These are phyloP conservation scores for Curvularia spicifera DNA, from an alignment of 2,329 filamentous ascomycete species.

Conservation along the genomic window DNA sequence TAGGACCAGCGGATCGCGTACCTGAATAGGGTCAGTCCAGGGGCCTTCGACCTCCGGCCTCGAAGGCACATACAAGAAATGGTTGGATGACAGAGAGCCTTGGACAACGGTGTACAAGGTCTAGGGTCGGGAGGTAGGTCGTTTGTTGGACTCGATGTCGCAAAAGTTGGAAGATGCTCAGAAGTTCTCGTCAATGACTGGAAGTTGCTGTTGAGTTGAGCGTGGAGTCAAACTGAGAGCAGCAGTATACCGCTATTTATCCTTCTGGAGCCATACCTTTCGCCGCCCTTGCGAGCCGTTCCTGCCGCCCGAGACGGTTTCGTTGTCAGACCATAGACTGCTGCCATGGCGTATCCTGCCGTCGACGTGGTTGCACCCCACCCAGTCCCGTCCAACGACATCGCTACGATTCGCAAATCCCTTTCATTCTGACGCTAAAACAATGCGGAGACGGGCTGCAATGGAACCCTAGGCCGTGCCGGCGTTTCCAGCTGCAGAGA, in stretches of 20 bases:
- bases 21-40: conserved; percentile 39
- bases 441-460: conserved; percentile 51
- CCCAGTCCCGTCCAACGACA: conserved; percentile 52
- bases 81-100: conserved; percentile 42
- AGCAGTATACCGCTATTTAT: conserved; percentile 50
- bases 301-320: conserved; percentile 38
- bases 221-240: conserved; percentile 34
- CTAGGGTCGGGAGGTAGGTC: conserved; percentile 27
- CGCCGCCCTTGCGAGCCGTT: conserved; percentile 32
- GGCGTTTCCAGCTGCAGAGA: conserved; percentile 52
- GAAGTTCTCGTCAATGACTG: conserved; percentile 36
- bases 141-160: conserved; percentile 35
- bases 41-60: conserved; percentile 33
- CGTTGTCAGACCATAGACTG: conserved; percentile 46
- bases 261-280: conserved; percentile 37
- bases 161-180: conserved; percentile 40
- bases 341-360: conserved; percentile 48
- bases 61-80: conserved; percentile 36
- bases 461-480: conserved; percentile 54
- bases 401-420: conserved; percentile 53
- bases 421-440: conserved; percentile 53
- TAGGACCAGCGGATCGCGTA: conserved; percentile 33
- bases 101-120: conserved; percentile 17
- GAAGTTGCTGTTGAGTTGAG: conserved; percentile 36
- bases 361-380: conserved; percentile 52